These are phyloP conservation scores for Sanghuangporus weigelae DNA, from an alignment of 1,284 basidiomycete species.

Conservation along the genomic window DNA sequence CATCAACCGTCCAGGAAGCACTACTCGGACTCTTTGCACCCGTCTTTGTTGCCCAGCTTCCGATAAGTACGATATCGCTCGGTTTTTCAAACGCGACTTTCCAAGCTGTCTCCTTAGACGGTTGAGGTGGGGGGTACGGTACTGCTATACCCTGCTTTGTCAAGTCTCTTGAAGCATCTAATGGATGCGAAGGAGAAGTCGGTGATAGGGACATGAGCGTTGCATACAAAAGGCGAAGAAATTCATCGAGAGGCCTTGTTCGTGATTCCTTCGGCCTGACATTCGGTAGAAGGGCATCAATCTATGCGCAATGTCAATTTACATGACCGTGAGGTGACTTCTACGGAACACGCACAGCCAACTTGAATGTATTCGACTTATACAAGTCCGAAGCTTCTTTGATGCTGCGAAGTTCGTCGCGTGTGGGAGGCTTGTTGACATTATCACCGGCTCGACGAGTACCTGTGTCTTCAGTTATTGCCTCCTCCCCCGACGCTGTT, in stretches of 20 bases:
- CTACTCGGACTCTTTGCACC: slow-evolving; percentile 62
- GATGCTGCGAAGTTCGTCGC: slow-evolving; percentile 71
- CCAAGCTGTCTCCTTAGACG: slow-evolving; percentile 72
- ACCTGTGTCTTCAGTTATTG: background rate
- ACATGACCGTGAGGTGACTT: slow-evolving; percentile 4
- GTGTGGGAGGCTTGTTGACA: slow-evolving; percentile 50
- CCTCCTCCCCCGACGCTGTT: slow-evolving; percentile 10
- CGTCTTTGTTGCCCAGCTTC: slow-evolving; percentile 70
- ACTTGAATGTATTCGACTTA: slow-evolving; percentile 79
- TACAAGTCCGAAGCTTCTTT: slow-evolving; percentile 78
- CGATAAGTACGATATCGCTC: slow-evolving; percentile 61
- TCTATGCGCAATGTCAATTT: slow-evolving; percentile 37
- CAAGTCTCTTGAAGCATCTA: slow-evolving; percentile 51
- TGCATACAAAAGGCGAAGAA: slow-evolving; percentile 57
- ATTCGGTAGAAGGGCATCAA: slow-evolving; percentile 76
- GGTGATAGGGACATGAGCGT: slow-evolving; percentile 55
- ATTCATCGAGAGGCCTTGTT: slow-evolving; percentile 53
- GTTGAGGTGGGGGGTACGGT: slow-evolving; percentile 58
- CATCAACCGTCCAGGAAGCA: slow-evolving; percentile 68
- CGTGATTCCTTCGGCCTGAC: slow-evolving; percentile 63
- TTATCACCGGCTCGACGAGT: slow-evolving; percentile 18
- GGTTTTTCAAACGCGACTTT: slow-evolving; percentile 70
- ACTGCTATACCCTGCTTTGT: slow-evolving; percentile 48
- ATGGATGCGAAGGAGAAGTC: slow-evolving; percentile 58
- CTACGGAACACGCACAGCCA: slow-evolving; percentile 46